A percentile compares a stretch with the other conserved stretches of the same genome.
phyloP scores from a whole-genome alignment of 371 early-diverging fungal genomes.

The Mucor sp. region DNA sequence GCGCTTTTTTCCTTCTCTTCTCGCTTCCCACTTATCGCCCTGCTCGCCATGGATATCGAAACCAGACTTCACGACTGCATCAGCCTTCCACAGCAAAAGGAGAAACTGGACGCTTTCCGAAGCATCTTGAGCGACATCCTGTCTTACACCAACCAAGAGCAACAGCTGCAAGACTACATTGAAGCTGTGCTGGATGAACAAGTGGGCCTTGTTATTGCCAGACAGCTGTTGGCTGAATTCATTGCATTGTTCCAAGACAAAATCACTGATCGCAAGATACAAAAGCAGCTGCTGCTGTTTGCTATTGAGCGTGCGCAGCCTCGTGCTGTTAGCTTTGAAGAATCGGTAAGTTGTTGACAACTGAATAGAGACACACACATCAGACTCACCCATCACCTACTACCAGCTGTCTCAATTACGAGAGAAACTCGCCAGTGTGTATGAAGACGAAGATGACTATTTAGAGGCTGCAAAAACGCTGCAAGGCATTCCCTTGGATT shows the following conservation, averaged over 20 bases:
- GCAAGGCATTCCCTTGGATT: conserved; percentile 84
- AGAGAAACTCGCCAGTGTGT: conserved; percentile 72
- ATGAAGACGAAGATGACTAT: conserved; percentile 80
- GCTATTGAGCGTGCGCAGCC: conserved; percentile 63
- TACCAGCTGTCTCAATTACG: conserved; percentile 71
- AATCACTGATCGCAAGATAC: conserved; percentile 40
- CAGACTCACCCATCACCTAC: neutral
- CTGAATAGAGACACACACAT: neutral
- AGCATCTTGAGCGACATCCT: conserved; percentile 35
- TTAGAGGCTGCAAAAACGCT: conserved; percentile 77
- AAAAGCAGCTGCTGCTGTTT: conserved; percentile 57
- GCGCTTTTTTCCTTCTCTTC: neutral
- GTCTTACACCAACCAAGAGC: conserved; percentile 15
- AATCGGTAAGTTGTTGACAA: conserved; percentile 63
- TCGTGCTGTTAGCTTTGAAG: conserved; percentile 86
- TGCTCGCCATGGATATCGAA: conserved; percentile 28
- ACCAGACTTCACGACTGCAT: conserved; percentile 33
- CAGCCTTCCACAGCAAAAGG: conserved; percentile 41
- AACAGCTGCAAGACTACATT: conserved; percentile 50
- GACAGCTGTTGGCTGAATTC: conserved; percentile 75
- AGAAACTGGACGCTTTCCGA: conserved; percentile 43
- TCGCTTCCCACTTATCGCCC: neutral
- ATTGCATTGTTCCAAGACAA: conserved; percentile 35
- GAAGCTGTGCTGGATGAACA: conserved; percentile 71
- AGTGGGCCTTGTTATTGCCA: conserved; percentile 74